Evolutionary conservation across 495 filamentous ascomycete species (phyloP), one percentile per base, ranked within the genome.

Genomic region (Talaromyces thailandensis): DNA sequence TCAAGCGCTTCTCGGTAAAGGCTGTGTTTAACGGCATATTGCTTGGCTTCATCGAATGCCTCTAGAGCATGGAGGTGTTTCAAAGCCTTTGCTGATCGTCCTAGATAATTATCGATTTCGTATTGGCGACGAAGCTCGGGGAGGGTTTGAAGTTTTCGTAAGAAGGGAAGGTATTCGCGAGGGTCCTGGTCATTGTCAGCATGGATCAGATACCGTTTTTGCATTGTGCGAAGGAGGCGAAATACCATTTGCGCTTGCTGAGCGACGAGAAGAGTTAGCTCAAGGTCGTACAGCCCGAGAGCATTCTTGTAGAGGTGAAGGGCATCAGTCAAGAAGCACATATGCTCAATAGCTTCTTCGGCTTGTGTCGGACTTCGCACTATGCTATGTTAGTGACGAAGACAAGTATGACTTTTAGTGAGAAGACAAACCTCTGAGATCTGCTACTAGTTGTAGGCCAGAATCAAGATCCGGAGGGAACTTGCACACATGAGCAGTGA

Each of bases 401-500:
- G 2, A 62, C 53, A 21, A 14, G 56, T 2, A 40, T 40, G 14
- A 6, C 32, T n/a, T 50, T 3, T 45, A 40, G n/a, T 37, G 50
- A 9, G 24, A 53, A 23, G 28, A 69, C 75, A 60, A 63, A 85
- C 82, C 69, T 80, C 90, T 84, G 48, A 96, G 76, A 52, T 84
- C 78, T 43, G 89, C 86, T 56, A 96, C 87, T 29, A 96, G 82
- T n/a, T 70, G 69, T 62, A 98, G 74, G 18, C 90, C 94, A 58
- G 94, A 86, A 63, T 95, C 90, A 29, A 97, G 84, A 58, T 96
- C 92, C 23, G 94, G 91, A 9, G 94, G 94, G 7, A 73, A 82
- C 72, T 96, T 98, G 81, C 92, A 97, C 43, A 96, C 90, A 67
- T 98, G 86, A 12, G 94, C 92, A 0, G 94, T 96, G 70, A 98